phyloP scores from a whole-genome alignment of 2,329 filamentous ascomycete genomes.

The Penicillium sp. region DNA sequence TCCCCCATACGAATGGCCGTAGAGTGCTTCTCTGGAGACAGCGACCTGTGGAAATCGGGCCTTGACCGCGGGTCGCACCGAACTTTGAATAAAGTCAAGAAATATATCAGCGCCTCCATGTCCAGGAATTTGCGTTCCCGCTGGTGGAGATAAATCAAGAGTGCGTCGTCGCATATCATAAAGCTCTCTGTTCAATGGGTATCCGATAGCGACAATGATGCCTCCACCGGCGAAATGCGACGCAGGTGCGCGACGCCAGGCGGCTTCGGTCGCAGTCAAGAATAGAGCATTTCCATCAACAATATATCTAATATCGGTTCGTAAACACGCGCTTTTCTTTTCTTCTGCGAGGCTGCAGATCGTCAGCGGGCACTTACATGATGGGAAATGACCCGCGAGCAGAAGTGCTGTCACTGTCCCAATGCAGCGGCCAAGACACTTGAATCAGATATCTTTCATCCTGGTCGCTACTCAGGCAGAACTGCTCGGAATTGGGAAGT shows the following conservation, averaged over 20 bases:
- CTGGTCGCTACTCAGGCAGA: constrained; percentile 16
- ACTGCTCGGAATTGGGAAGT: constrained; percentile 21
- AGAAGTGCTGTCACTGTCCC: constrained; percentile 7
- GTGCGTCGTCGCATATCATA: constrained; percentile 10
- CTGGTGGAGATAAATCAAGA: constrained; percentile 14
- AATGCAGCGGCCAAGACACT: constrained; percentile 24
- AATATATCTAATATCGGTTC: constrained; percentile 18
- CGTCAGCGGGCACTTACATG: constrained; percentile 1
- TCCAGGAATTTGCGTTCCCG: not conserved
- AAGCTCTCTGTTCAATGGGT: constrained; percentile 16
- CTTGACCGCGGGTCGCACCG: constrained; percentile 9
- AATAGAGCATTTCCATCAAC: constrained; percentile 28
- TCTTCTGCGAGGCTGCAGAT: not conserved
- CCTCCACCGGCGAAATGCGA: constrained; percentile 18
- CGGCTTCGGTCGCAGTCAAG: constrained; percentile 24
- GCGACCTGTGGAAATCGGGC: constrained; percentile 7
- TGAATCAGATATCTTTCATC: constrained; percentile 22
- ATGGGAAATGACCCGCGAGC: constrained; percentile 1
- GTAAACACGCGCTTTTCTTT: not conserved
- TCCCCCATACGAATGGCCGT: constrained; percentile 53
- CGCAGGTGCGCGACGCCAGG: constrained; percentile 20
- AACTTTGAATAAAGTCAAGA: constrained; percentile 14
- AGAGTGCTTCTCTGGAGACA: constrained; percentile 46
- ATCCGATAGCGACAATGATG: constrained; percentile 26
- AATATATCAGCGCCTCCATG: constrained; percentile 12